Base-by-base conservation (phyloP, 2,329 filamentous ascomycete species). In the Aspergillus novoparasiticus region DNA sequence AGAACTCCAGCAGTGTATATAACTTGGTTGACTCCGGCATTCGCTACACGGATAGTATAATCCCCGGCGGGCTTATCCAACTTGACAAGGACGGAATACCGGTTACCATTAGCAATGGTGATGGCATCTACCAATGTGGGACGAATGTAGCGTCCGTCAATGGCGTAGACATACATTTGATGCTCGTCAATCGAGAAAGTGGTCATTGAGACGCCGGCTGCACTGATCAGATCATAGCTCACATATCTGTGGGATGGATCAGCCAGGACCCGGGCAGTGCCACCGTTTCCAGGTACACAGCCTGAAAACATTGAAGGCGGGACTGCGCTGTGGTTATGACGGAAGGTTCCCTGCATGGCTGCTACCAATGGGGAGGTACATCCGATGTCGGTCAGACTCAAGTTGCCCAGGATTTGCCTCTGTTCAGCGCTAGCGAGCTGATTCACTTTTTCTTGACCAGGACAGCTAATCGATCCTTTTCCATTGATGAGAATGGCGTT, bases 401-500 rank as follows among this genome's bases (percentile, higher is more conserved):
- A 9, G 34, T 67, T 65, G 2, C 65, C 65, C 21, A 70, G n/a
- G 8, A 66, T 30, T 1, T 19, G 23, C 50, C 39, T 65, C 36
- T 67, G 64, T 5, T 34, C 55, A 30, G 21, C 41, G 10, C 72
- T 74, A 0, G 76, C 75, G 59, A 72, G 78, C 6, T 77, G 65
- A 28, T 76, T 72, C 8, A 86, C 75, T 32, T 82, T 75, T 4
- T 78, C 76, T n/a, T 74, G 72, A 0, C 78, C 69, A 39, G 84
- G 75, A 68, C 87, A 89, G 39, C 80, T 71, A 0, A 86, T 81
- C 0, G 79, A 78, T 5, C 86, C 86, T 69, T 86, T 85, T 39
- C 87, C 87, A 60, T 89, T 89, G 58, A 89, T 76, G 2, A 89
- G 73, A 12, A 89, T 75, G 0, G 85, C 82, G 67, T 89, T 86